phyloP scores from a whole-genome alignment of 1,139 yeast species.

The Lodderomyces pseudojiufengensis region DNA sequence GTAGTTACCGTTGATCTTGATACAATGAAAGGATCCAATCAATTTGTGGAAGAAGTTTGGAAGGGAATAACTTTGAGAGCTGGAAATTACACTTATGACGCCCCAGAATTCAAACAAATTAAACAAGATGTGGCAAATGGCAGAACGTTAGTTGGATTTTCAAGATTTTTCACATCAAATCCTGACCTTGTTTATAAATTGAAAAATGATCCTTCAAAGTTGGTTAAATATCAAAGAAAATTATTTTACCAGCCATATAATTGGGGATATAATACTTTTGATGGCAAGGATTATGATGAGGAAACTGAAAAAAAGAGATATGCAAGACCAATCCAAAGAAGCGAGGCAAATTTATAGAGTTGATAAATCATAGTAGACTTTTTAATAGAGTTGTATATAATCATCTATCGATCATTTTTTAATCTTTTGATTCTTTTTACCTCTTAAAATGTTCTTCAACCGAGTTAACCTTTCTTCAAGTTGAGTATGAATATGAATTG shows the following conservation, averaged over 20 bases:
- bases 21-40: conserved; percentile 21
- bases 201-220: conserved; percentile 33
- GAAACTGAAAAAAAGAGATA: conserved; percentile 16
- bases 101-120: conserved; percentile 20
- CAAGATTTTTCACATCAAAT: conserved; percentile 48
- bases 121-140: conserved; percentile 27
- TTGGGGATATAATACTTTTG: conserved; percentile 27
- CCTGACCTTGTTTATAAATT: conserved; percentile 51
- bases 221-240: conserved; percentile 28
- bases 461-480: conserved; percentile 1
- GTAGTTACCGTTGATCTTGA: conserved; percentile 11
- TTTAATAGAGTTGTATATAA: no score
- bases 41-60: conserved; percentile 44
- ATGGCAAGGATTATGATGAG: conserved; percentile 14
- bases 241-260: conserved; percentile 20
- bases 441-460: conserved; percentile 1
- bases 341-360: conserved; percentile 7
- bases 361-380: no score
- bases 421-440: background rate
- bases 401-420: background rate
- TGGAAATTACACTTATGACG: conserved; percentile 38
- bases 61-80: conserved; percentile 45
- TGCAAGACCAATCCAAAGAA: conserved; percentile 9
- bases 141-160: conserved; percentile 43
- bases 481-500: conserved; percentile 1